Evolutionary conservation across 768 basidiomycete species (phyloP), one percentile per base, ranked within the genome.

Genomic region (Lactarius hatsudake): DNA sequence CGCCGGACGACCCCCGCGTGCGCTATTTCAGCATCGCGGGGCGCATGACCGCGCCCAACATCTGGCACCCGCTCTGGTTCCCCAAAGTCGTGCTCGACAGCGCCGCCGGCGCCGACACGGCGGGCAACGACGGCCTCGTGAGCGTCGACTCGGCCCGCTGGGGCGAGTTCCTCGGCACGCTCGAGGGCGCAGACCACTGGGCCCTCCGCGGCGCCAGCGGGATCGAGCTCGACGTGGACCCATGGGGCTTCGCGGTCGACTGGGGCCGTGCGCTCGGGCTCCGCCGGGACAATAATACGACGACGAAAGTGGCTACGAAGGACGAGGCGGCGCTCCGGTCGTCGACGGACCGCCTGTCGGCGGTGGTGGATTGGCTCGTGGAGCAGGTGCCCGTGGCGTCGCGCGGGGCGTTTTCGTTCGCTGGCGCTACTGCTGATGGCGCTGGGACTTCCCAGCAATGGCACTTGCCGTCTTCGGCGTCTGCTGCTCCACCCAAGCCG

Each of bases 61-160:
- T 96, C 38, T 93, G 90, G 88, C 97, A 98, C 75, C 97, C 97
- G 0, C 87, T 99, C 62, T 99, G 96, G 94, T 82, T 98, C 43
- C 94, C 96, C 0, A 97, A 98, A 78, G 83, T 96, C 79, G 89
- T 99, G 36, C 80, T 98, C 43, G 96, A 99, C 73, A 90, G 91
- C 0, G 84, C 86, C 26, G 94, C 95, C 72, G 83, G 85, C 68
- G 82, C 2, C 36, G 34, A 79, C 62, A 81, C 86, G 72, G 87
- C 88, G 85, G 96, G 94, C 0, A 96, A 97, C 74, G 96, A 98
- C 72, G 94, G 94, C 0, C 81, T 98, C 42, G 96, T 98, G 18
- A 90, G 90, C 18, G 82, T 99, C n/a, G 87, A 91, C 71, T 92
- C 90, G 72, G 94, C 97, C 6, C 87, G 88, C 70, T 98, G 96